A percentile compares a stretch with the other conserved stretches of the same genome.
These are phyloP conservation scores for Aspergillus brasiliensis DNA, from an alignment of 2,329 filamentous ascomycete species.

Conservation along the genomic window DNA sequence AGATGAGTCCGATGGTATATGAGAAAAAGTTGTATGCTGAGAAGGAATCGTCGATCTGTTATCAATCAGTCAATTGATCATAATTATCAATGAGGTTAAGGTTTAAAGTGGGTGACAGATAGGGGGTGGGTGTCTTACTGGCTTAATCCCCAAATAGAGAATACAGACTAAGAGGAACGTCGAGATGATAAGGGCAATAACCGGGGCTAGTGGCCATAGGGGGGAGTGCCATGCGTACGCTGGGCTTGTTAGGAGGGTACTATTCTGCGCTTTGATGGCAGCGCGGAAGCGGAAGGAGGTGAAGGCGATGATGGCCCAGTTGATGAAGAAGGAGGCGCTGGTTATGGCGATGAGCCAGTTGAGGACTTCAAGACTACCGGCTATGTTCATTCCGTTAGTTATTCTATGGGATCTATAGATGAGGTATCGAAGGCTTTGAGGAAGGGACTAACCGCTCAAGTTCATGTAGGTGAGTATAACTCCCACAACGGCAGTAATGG, in stretches of 20 bases:
- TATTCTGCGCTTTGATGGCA: slow-evolving; percentile 22
- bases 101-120: too few species aligned
- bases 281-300: slow-evolving; percentile 36
- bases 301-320: slow-evolving; percentile 38
- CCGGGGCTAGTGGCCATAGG: slow-evolving; percentile 33
- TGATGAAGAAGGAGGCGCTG: slow-evolving; percentile 35
- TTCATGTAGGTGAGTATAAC: slow-evolving; percentile 35
- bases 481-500: slow-evolving; percentile 28
- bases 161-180: slow-evolving; percentile 6
- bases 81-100: background rate
- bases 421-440: too few species aligned
- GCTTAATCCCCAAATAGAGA: background rate
- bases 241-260: slow-evolving; percentile 25
- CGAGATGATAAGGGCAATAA: background rate
- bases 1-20: slow-evolving; percentile 8
- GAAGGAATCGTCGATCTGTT: slow-evolving; percentile 1
- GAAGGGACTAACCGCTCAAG: slow-evolving; percentile 19
- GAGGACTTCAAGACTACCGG: slow-evolving; percentile 8
- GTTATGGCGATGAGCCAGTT: slow-evolving; percentile 27
- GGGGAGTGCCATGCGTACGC: slow-evolving; percentile 32
- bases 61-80: background rate
- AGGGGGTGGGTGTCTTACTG: background rate
- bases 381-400: background rate
- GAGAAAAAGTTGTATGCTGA: slow-evolving; percentile 12
- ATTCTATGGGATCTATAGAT: too few species aligned